These are phyloP conservation scores for Aspergillus puulaauensis DNA, from an alignment of 2,329 filamentous ascomycete species.

Conservation along the genomic window DNA sequence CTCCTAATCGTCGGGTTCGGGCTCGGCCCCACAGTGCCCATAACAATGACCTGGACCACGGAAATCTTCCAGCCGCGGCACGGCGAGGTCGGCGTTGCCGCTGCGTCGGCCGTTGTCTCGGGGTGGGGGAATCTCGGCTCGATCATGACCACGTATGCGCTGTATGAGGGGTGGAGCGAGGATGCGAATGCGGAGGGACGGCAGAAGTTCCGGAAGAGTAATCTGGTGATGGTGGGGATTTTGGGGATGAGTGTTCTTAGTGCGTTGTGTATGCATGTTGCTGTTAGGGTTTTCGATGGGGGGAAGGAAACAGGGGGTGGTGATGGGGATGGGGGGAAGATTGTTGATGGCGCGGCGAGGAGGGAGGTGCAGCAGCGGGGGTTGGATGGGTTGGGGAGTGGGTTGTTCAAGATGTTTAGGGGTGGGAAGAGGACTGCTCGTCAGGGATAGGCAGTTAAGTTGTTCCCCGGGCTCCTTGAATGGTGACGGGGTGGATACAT, in stretches of 20 bases:
- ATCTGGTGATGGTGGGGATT: slow-evolving; percentile 85
- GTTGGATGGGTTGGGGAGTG: slow-evolving; percentile 31
- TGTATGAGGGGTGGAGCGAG: slow-evolving; percentile 82
- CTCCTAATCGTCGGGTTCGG: slow-evolving; percentile 90
- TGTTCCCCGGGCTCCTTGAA: background rate
- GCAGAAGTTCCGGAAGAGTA: slow-evolving; percentile 76
- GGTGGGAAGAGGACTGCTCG: background rate
- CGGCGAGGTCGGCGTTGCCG: slow-evolving; percentile 85
- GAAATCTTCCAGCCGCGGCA: slow-evolving; percentile 88
- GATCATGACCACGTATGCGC: slow-evolving; percentile 82
- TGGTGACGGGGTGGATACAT: background rate
- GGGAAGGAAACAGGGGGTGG: background rate
- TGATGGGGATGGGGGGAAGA: slow-evolving; percentile 14
- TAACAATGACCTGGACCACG: slow-evolving; percentile 91
- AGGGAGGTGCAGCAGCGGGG: slow-evolving; percentile 38
- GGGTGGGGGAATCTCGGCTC: slow-evolving; percentile 84
- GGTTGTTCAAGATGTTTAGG: background rate
- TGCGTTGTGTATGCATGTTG: slow-evolving; percentile 62
- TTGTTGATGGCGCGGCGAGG: slow-evolving; percentile 35
- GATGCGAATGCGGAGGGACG: slow-evolving; percentile 66
- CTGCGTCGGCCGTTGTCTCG: slow-evolving; percentile 80
- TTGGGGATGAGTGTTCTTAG: slow-evolving; percentile 73
- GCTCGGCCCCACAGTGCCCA: slow-evolving; percentile 84
- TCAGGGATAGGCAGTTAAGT: background rate
- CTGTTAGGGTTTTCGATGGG: slow-evolving; percentile 53